Base-by-base conservation (phyloP, 2,329 filamentous ascomycete genomes). In the Fusarium globosum region DNA sequence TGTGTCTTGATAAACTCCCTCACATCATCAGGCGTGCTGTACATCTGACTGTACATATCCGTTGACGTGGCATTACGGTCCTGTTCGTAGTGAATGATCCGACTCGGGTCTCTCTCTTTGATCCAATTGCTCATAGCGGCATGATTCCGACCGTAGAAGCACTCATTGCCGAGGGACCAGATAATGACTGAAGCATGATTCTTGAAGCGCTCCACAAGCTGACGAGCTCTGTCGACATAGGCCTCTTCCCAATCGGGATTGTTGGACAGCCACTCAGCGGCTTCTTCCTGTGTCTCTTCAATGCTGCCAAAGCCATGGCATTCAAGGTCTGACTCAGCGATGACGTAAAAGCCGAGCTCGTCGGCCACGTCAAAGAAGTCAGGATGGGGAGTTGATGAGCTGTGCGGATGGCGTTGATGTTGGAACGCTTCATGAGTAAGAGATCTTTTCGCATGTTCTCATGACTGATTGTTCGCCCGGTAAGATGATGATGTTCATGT, bases 81-180 rank as follows among this genome's bases (percentile, higher is more conserved):
- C 0, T 86, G 88, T 76, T 93, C 91, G 73, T 93, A 93, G 76
- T 93, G 91, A 2, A 93, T 84, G 1, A 88, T 86, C 5, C 91
- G 71, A 6, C 48, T 88, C 3, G 82, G 77, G 66, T 93, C 91
- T 18, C 87, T 84, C 1, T 81, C 76, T 71, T 88, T 90, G 75
- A 90, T 88, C 79, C 86, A 90, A 8, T 90, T 83, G 66, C 91
- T 91, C 92, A 94, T 94, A 15, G 88, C 89, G 55, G 86, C 86
- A 63, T 92, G 90, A 68, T 94, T 94, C 3, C 83, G 82, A 0
- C 92, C 92, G 65, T 92, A 93, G 75, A 92, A 94, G 0, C 91
- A 86, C 77, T 94, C 92, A 65, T 94, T 94, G 0, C 92, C 92
- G 0, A 94, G 83, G 23, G 89, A 92, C 92, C 92, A 94, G 58